Evolutionary conservation across 108 stramenopile genomes (phyloP), one percentile per base, ranked within the genome.

Genomic region (Nitzschia putrida): DNA sequence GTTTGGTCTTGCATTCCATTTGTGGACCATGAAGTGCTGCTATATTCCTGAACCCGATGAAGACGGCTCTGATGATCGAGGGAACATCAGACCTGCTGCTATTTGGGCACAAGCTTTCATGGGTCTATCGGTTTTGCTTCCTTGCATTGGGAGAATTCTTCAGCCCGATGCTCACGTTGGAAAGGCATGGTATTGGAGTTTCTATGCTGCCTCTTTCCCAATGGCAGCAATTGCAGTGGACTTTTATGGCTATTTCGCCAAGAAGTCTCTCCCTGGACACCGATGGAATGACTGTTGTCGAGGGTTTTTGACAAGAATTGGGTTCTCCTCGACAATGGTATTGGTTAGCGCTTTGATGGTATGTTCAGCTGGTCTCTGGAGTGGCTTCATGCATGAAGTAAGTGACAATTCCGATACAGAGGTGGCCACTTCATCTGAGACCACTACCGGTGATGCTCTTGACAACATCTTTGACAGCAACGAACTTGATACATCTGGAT

Each of bases 31-130:
- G 20, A 55, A 55, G 22, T 55, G 54, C 23, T 22, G 54, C 24
- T 55, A 22, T 8, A 13, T 22, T 25, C 21, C 54, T 3, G 23
- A 24, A 55, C 23, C 13, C 12, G 13, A 55, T 23, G 54, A 23
- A 13, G 13, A 21, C 3, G 12, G 12, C 6, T 13, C 16, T 3
- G 24, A 55, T 24, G 24, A 55, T 24, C 20, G 22, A 24, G 24
- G 23, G 6, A 55, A 55, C 54, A 55, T 55, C 22, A 16, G 54
- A 24, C 54, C 54, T 13, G 22, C 20, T 55, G 54, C 3, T 55
- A 55, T 55, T 24, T 55, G 20, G 54, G 54, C 54, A 55, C 54
- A 55, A 25, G 20, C 13, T 6, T 55, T 24, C 20, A 55, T 55
- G 54, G 54, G 54, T 23, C 12, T 55, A 1, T 22, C 54, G 8